These are phyloP conservation scores for Reutealis trisperma DNA, from an alignment of 345 rosid genomes.

Conservation along the genomic window DNA sequence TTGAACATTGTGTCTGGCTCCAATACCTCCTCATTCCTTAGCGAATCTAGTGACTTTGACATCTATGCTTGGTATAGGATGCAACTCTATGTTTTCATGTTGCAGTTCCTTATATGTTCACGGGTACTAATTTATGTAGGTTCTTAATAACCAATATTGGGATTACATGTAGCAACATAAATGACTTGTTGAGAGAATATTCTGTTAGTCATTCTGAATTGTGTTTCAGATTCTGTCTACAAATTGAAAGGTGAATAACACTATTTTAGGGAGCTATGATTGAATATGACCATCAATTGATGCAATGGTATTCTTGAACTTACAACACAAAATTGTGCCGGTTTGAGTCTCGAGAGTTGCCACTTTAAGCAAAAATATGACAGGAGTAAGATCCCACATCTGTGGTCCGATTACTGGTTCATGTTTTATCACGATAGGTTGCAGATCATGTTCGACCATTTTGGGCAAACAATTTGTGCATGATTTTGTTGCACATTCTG, in stretches of 20 bases:
- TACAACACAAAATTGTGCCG: neutral
- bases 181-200: neutral
- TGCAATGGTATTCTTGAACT: neutral
- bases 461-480: neutral
- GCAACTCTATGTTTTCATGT: neutral
- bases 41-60: no score
- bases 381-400: neutral
- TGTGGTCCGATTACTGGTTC: neutral
- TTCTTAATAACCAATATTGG: no score
- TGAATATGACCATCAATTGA: neutral
- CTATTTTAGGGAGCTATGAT: neutral
- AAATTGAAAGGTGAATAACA: neutral
- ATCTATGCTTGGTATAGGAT: neutral
- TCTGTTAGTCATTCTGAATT: neutral
- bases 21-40: no score
- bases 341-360: neutral
- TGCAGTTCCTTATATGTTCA: neutral
- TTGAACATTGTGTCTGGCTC: no score
- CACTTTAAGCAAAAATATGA: neutral
- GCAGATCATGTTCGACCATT: neutral
- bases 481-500: neutral
- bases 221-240: neutral
- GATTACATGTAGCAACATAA: neutral
- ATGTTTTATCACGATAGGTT: no score
- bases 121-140: no score